Conservation (phyloP, 2,329 filamentous ascomycete species). For the Scedosporium aurantiacum region DNA sequence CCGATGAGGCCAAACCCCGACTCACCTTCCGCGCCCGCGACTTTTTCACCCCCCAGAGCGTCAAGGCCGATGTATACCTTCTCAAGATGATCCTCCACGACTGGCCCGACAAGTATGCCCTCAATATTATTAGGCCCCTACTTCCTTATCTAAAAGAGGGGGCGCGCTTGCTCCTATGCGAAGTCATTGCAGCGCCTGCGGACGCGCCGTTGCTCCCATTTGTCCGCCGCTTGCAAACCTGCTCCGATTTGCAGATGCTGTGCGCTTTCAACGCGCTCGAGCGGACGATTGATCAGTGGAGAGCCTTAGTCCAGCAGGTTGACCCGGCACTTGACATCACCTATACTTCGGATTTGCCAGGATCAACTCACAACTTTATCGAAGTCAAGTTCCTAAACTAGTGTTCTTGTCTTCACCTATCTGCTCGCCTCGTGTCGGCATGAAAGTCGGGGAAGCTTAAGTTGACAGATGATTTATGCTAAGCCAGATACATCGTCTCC, state of each 20-base stretch:
- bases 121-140: constrained; percentile 28
- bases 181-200: constrained; percentile 25
- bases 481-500: too few species aligned
- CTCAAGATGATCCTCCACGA: constrained; percentile 45
- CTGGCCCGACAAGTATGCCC: constrained; percentile 35
- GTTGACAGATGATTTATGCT: too few species aligned
- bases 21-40: constrained; percentile 25
- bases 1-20: constrained; percentile 20
- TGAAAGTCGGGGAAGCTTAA: too few species aligned
- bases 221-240: background rate
- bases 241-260: constrained; percentile 33
- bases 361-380: background rate
- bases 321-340: background rate
- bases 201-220: constrained; percentile 9
- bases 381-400: too few species aligned
- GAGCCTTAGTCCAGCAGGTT: background rate
- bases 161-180: constrained; percentile 25
- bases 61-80: constrained; percentile 36
- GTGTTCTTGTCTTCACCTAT: too few species aligned
- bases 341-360: background rate
- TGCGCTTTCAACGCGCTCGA: constrained; percentile 31
- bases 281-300: background rate
- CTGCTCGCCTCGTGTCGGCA: too few species aligned
- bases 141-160: constrained; percentile 33
- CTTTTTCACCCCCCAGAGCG: constrained; percentile 27